Evolutionary conservation across 495 filamentous ascomycete genomes (phyloP).

Genomic region (Penicillium atrosanguineum): DNA sequence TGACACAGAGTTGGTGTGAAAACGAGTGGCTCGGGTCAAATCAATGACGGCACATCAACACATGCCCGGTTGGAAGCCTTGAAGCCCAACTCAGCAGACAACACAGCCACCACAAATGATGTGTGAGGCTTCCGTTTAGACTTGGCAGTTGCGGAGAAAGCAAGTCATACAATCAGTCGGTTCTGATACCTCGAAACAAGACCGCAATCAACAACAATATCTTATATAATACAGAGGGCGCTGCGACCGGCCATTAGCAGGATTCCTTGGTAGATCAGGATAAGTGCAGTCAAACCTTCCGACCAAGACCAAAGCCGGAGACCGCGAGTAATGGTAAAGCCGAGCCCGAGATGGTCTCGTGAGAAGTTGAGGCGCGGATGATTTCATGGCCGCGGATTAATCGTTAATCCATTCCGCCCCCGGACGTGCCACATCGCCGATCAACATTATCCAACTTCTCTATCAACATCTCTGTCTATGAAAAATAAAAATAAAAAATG

Average conservation of each 20-base stretch:
- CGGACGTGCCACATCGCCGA: not conserved
- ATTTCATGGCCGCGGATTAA: constrained; percentile 6
- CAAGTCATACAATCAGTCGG: not conserved
- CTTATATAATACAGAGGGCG: constrained; percentile 4
- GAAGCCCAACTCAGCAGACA: not conserved
- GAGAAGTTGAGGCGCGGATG: constrained; percentile 5
- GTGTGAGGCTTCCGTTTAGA: not conserved
- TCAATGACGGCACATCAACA: not conserved
- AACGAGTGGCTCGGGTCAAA: not conserved
- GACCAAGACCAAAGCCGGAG: not conserved
- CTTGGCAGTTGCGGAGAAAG: not conserved
- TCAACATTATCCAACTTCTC: not conserved
- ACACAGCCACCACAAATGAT: not conserved
- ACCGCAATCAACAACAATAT: not conserved
- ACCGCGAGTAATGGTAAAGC: constrained; percentile 3
- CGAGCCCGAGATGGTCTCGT: not conserved
- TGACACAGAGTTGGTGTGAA: not conserved
- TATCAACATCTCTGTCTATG: not conserved
- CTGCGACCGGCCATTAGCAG: not conserved
- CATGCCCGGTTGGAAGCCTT: not conserved
- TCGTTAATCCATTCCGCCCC: constrained; percentile 5
- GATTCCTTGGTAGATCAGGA: not conserved
- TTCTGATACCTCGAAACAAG: not conserved
- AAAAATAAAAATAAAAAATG: not conserved
- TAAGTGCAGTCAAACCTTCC: not conserved